Conservation (phyloP, 306 rosid genomes). For the Boehmeria nivea region DNA sequence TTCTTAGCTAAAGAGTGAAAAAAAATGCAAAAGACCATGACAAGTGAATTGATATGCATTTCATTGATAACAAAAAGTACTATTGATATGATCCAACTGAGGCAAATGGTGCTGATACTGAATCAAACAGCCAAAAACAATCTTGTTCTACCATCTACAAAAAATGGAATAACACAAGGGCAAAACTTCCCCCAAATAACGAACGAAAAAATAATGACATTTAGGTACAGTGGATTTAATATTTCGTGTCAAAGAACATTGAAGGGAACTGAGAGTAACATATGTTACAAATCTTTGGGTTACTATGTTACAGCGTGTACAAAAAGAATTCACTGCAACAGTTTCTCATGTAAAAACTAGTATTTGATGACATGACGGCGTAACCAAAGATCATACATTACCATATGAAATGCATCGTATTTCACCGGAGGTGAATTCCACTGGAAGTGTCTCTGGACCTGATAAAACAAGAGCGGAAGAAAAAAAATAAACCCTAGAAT, state of each 20-base stretch:
- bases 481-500: slow-evolving; percentile 7
- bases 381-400: slow-evolving; percentile 93
- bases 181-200: not conserved
- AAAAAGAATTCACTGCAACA: slow-evolving; percentile 25
- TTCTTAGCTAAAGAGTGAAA: too few species aligned
- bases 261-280: slow-evolving; percentile 4
- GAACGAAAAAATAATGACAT: slow-evolving; percentile 21
- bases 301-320: slow-evolving; percentile 37
- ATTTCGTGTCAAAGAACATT: not conserved
- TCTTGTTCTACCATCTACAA: too few species aligned
- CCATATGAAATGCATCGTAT: slow-evolving; percentile 88
- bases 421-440: slow-evolving; percentile 87
- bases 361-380: slow-evolving; percentile 78
- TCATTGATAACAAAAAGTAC: too few species aligned
- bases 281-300: slow-evolving; percentile 38
- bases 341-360: slow-evolving; percentile 18
- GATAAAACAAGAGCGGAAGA: slow-evolving; percentile 22
- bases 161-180: not conserved
- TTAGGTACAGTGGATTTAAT: not conserved
- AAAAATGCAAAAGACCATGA: too few species aligned
- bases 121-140: too few species aligned
- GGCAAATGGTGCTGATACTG: too few species aligned
- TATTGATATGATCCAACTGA: too few species aligned
- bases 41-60: too few species aligned
- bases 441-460: slow-evolving; percentile 92